A percentile compares a stretch with the other conserved stretches of the same genome.
Evolutionary conservation across 805 yeast genomes (phyloP).

Genomic region (Komagataella mondaviorum): DNA sequence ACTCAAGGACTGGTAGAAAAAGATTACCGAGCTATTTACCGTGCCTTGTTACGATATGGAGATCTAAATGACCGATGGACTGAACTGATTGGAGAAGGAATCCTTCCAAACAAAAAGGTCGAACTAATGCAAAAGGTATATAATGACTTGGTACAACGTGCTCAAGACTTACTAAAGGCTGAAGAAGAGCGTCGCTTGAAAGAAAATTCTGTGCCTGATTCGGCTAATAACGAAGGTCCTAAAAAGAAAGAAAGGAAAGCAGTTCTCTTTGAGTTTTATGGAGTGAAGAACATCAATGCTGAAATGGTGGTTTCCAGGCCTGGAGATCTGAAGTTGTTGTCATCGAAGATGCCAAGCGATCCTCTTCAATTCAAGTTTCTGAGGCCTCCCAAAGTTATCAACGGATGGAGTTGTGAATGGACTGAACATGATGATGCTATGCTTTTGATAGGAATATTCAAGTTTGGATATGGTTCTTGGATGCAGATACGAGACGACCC

Average conservation of each 20-base stretch:
- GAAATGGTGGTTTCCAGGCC: slow-evolving; percentile 78
- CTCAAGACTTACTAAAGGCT: slow-evolving; percentile 45
- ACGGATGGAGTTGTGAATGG: slow-evolving; percentile 92
- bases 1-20: slow-evolving; percentile 58
- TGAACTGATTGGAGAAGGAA: slow-evolving; percentile 79
- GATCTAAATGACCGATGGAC: slow-evolving; percentile 70
- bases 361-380: slow-evolving; percentile 48
- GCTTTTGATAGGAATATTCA: slow-evolving; percentile 74
- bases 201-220: slow-evolving; percentile 46
- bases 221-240: slow-evolving; percentile 21
- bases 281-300: slow-evolving; percentile 83
- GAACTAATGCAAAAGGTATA: slow-evolving; percentile 65
- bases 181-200: slow-evolving; percentile 54
- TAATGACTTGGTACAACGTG: slow-evolving; percentile 50
- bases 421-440: slow-evolving; percentile 68
- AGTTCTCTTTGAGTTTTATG: slow-evolving; percentile 74
- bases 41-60: slow-evolving; percentile 73
- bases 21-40: slow-evolving; percentile 76
- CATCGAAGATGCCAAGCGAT: slow-evolving; percentile 34
- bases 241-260: slow-evolving; percentile 84
- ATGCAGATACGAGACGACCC: slow-evolving; percentile 91
- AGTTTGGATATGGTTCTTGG: slow-evolving; percentile 97
- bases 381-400: slow-evolving; percentile 61
- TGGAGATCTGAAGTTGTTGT: slow-evolving; percentile 61
- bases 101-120: slow-evolving; percentile 73